Percentiles rank a stretch among this genome's conserved stretches.
Conservation (phyloP, 495 filamentous ascomycete species). For the Xylaria acuta region DNA sequence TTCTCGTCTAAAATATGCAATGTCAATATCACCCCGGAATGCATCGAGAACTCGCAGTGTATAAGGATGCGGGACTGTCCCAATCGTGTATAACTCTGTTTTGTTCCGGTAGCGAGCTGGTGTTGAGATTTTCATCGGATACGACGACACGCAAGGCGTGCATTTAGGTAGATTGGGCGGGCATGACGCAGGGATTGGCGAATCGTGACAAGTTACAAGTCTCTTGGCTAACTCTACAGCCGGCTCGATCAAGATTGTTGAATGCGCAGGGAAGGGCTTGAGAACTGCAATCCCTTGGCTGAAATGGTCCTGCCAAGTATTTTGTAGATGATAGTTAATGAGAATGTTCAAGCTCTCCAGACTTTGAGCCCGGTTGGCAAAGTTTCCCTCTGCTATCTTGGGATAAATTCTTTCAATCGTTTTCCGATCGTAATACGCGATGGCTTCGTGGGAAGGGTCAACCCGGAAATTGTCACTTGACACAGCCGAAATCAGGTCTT, state of each 20-base stretch:
- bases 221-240: slow-evolving; percentile 73
- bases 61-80: slow-evolving; percentile 88
- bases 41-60: slow-evolving; percentile 69
- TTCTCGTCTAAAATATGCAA: slow-evolving; percentile 74
- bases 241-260: slow-evolving; percentile 71
- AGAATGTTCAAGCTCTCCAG: slow-evolving; percentile 70
- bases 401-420: slow-evolving; percentile 68
- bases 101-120: slow-evolving; percentile 66
- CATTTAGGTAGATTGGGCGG: slow-evolving; percentile 81
- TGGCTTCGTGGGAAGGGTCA: slow-evolving; percentile 65
- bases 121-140: slow-evolving; percentile 63
- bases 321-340: slow-evolving; percentile 86
- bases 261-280: slow-evolving; percentile 75
- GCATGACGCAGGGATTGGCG: slow-evolving; percentile 77
- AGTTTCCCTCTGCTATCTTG: slow-evolving; percentile 66
- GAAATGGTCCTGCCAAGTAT: slow-evolving; percentile 83
- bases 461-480: slow-evolving; percentile 64
- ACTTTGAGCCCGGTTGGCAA: slow-evolving; percentile 60
- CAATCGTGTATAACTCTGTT: slow-evolving; percentile 76
- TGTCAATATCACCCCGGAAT: slow-evolving; percentile 59
- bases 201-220: slow-evolving; percentile 73
- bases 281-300: slow-evolving; percentile 74
- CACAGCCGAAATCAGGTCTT: slow-evolving; percentile 65
- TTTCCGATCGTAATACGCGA: slow-evolving; percentile 80
- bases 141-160: slow-evolving; percentile 68